Evolutionary conservation across 768 basidiomycete genomes (phyloP).

Genomic region (Agaricus blazei): DNA sequence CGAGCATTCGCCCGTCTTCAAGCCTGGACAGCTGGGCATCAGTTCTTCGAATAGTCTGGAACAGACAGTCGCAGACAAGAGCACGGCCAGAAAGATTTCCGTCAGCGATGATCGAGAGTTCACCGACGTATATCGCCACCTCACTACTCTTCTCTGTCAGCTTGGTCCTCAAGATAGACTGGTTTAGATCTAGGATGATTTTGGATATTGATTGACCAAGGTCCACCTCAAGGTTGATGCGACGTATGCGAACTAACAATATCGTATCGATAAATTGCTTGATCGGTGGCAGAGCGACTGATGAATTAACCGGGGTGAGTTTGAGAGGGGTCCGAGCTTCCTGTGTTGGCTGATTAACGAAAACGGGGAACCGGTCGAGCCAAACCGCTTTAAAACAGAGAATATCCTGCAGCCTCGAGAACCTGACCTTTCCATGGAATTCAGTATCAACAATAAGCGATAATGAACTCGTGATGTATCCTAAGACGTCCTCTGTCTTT

Average conservation of each 20-base stretch:
- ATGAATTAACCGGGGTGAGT: constrained; percentile 16
- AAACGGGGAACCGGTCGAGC: constrained; percentile 81
- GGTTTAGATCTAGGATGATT: constrained; percentile 57
- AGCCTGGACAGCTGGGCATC: constrained; percentile 24
- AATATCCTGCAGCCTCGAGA: constrained; percentile 87
- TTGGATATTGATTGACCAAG: constrained; percentile 83
- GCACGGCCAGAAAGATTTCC: constrained; percentile 69
- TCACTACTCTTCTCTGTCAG: constrained; percentile 59
- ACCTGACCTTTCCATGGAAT: constrained; percentile 70
- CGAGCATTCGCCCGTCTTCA: constrained; percentile 53
- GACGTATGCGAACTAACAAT: constrained; percentile 66
- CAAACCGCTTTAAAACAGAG: constrained; percentile 95
- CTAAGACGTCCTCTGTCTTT: constrained; percentile 36
- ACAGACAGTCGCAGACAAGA: constrained; percentile 65
- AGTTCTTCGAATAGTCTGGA: constrained; percentile 64
- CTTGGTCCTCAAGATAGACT: constrained; percentile 61
- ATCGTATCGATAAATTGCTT: constrained; percentile 51
- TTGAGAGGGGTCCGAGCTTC: constrained; percentile 15
- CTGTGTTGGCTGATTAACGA: constrained; percentile 38
- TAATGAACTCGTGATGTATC: constrained; percentile 43
- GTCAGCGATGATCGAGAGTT: constrained; percentile 62
- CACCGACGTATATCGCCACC: constrained; percentile 57
- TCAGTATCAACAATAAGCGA: constrained; percentile 84
- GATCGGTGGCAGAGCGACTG: constrained; percentile 12
- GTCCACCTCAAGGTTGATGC: constrained; percentile 71